These are phyloP conservation scores for Paraglomus occultum DNA, from an alignment of 192 early-diverging fungal genomes.

Conservation along the genomic window DNA sequence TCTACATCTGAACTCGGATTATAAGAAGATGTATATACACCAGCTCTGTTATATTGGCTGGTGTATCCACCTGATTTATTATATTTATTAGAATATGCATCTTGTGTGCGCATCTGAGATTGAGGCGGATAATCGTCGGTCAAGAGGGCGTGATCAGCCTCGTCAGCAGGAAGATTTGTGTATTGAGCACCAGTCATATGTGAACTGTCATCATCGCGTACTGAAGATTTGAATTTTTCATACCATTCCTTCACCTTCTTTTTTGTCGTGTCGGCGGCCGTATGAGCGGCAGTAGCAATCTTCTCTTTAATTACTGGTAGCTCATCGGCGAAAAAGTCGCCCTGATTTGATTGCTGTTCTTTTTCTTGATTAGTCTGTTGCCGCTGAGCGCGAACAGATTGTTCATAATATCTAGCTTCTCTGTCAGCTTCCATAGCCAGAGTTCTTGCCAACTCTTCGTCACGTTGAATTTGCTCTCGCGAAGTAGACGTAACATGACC, in stretches of 20 bases:
- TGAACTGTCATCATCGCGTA: neutral
- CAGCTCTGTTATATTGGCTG: no score
- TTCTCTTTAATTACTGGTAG: constrained; percentile 57
- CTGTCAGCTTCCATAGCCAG: constrained; percentile 49
- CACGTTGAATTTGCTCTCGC: constrained; percentile 52
- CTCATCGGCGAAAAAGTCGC: constrained; percentile 42
- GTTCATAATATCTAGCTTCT: constrained; percentile 30
- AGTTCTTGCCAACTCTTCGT: constrained; percentile 54
- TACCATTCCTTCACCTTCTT: constrained; percentile 58
- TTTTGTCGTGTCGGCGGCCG: constrained; percentile 56
- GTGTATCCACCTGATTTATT: no score
- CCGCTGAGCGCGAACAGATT: constrained; percentile 13
- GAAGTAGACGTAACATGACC: constrained; percentile 40
- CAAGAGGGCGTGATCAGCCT: constrained; percentile 10
- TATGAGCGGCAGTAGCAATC: constrained; percentile 52
- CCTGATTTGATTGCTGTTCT: constrained; percentile 33
- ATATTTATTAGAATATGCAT: no score
- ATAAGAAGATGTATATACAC: no score
- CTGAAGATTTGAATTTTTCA: constrained; percentile 43
- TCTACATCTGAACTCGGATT: no score
- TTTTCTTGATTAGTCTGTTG: constrained; percentile 39
- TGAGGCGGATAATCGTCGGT: constrained; percentile 16
- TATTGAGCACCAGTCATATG: constrained; percentile 16
- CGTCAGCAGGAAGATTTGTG: constrained; percentile 21
- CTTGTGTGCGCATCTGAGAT: neutral